A percentile compares a stretch with the other conserved stretches of the same genome.
phyloP scores from a whole-genome alignment of 371 early-diverging fungal species.

The Nematocida sp. region DNA sequence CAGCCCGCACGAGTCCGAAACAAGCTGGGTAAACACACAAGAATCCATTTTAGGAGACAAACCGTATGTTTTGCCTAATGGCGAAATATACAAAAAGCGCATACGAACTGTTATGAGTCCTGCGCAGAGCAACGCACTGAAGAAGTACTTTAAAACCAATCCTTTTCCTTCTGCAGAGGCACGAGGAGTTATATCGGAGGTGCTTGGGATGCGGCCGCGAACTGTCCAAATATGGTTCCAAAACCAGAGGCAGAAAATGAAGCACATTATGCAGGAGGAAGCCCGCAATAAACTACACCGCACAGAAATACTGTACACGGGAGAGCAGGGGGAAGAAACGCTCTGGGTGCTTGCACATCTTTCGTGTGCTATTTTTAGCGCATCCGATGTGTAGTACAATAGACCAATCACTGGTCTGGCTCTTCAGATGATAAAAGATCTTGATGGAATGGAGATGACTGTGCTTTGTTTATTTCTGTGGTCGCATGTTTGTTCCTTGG shows the following conservation, averaged over 20 bases:
- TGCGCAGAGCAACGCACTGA: conserved; percentile 51
- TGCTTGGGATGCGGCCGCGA: conserved; percentile 56
- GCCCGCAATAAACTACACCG: conserved; percentile 25
- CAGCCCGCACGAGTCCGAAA: conserved; percentile 15
- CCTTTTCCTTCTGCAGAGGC: conserved; percentile 60
- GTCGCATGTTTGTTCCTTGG: no score
- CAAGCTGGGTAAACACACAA: conserved; percentile 33
- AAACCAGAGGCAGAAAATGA: conserved; percentile 63
- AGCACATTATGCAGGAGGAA: conserved; percentile 49
- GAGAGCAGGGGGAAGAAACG: conserved; percentile 47
- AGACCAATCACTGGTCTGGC: no score
- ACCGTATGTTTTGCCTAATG: conserved; percentile 43
- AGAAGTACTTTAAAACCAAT: conserved; percentile 55
- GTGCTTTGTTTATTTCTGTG: no score
- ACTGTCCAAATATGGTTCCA: conserved; percentile 66
- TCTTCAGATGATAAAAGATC: no score
- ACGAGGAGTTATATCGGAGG: conserved; percentile 53
- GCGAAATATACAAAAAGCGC: conserved; percentile 53
- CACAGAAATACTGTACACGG: conserved; percentile 1
- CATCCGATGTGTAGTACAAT: conserved; percentile 31
- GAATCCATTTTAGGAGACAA: conserved; percentile 50
- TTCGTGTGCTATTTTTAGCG: conserved; percentile 38
- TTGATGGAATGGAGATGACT: no score
- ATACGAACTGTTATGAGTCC: conserved; percentile 58
- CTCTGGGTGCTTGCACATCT: conserved; percentile 48